Conservation (phyloP, 768 basidiomycete genomes). For the Boletus reticulatus region DNA sequence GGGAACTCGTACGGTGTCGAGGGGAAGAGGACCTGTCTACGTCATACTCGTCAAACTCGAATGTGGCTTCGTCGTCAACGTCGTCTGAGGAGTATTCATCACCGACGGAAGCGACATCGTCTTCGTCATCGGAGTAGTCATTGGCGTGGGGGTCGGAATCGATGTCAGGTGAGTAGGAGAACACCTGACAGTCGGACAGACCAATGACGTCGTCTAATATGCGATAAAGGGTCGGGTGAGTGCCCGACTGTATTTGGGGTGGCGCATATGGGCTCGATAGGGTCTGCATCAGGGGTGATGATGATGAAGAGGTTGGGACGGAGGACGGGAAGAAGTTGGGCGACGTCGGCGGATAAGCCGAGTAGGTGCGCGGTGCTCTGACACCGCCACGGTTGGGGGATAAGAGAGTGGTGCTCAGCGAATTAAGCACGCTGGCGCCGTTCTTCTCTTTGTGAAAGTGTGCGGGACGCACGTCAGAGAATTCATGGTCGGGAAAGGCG, state of each 20-base stretch:
- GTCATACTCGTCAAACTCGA: constrained; percentile 82
- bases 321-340: constrained; percentile 76
- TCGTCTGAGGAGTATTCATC: constrained; percentile 71
- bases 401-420: constrained; percentile 79
- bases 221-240: constrained; percentile 85
- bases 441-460: constrained; percentile 85
- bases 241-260: constrained; percentile 73
- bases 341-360: constrained; percentile 76
- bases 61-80: constrained; percentile 71
- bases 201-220: constrained; percentile 89
- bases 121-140: constrained; percentile 77
- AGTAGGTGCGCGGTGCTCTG: constrained; percentile 76
- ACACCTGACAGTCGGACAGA: constrained; percentile 91
- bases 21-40: constrained; percentile 46
- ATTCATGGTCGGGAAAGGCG: constrained; percentile 97
- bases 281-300: constrained; percentile 61
- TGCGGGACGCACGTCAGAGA: constrained; percentile 85
- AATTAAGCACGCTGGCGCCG: constrained; percentile 74
- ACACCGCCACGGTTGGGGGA: constrained; percentile 67
- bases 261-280: constrained; percentile 65
- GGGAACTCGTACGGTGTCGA: constrained; percentile 10
- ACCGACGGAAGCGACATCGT: constrained; percentile 61
- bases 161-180: constrained; percentile 88
- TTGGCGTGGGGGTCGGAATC: constrained; percentile 93
- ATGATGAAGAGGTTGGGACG: constrained; percentile 63